Percentiles rank a stretch among this genome's conserved stretches.
phyloP scores from a whole-genome alignment of 169 alveolate genomes.

The Eimeria praecox region DNA sequence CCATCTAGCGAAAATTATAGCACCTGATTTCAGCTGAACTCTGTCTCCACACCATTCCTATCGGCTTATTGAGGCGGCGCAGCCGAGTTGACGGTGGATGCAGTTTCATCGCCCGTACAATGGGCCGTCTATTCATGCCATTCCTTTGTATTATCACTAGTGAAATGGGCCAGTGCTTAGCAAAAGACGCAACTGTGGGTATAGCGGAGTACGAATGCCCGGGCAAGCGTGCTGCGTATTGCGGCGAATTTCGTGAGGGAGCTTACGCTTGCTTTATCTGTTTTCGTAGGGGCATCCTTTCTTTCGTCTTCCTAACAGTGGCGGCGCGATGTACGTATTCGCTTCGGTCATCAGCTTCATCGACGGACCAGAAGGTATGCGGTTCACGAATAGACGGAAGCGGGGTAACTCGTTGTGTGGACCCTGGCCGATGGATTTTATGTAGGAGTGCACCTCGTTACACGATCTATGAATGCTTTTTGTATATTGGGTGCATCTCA shows the following conservation, averaged over 20 bases:
- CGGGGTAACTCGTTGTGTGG: background rate
- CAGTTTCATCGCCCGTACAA: background rate
- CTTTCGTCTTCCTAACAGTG: slow-evolving; percentile 46
- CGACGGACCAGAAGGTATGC: slow-evolving; percentile 54
- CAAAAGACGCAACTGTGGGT: background rate
- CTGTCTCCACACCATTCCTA: background rate
- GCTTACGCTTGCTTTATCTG: background rate
- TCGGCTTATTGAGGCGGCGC: background rate
- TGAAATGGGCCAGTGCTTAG: background rate
- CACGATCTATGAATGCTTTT: background rate
- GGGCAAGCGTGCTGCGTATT: background rate
- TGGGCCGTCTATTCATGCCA: background rate
- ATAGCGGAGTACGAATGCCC: background rate
- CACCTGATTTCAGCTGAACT: background rate
- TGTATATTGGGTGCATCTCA: background rate
- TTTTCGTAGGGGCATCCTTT: slow-evolving; percentile 38
- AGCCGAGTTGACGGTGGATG: background rate
- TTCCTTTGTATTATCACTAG: background rate
- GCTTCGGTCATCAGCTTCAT: slow-evolving; percentile 39
- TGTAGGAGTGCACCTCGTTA: background rate
- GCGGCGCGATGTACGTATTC: slow-evolving; percentile 66
- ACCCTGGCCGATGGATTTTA: background rate
- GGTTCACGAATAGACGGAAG: background rate
- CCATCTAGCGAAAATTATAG: background rate
- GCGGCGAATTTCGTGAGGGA: background rate